Base-by-base conservation (phyloP, 805 yeast species). In the Barnettozyma siamensis region DNA sequence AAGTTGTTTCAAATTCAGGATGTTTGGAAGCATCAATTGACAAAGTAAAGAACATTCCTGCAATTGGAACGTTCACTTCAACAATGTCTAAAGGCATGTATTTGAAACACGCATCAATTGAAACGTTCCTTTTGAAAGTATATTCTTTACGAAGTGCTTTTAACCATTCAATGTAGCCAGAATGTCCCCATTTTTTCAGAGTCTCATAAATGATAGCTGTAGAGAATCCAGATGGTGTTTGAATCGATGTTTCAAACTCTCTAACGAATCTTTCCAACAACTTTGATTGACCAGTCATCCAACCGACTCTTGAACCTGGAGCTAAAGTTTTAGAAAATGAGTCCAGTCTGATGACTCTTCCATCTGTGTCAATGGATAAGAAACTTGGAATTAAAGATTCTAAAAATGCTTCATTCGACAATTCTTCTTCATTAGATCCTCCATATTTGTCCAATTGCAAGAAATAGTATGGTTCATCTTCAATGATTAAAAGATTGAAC, bases 391-490 rank as follows among this genome's bases (percentile, higher is more conserved):
- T 70, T 49, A 80, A 60, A 6, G 76, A 67, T 40, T 67, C 57
- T 35, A 78, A 51, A 51, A 77, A 73, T 42, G 69, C 70, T 13
- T 63, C 51, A 24, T 48, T 51, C 11, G 11, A 9, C 24, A 49
- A 56, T 51, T 64, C 56, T 39, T 64, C 67, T 15, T 48, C 55
- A 44, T 74, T 77, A 20, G 57, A 49, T 17, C 9, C 24, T 21
- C 76, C 67, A 69, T 86, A 91, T 36, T 73, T 59, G 44, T 83
- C 91, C 94, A 89, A 87, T 67, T 91, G 99, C 61, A 91, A 70
- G 70, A 88, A 91, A 70, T 86, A 91, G 78, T 91, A 91, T 41
- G 99, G 99, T 66, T 93, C 99, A 63, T 91, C 99, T 69, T 91
- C 99, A 39, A 91, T 63, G 50, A 91, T 81, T 41, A 91, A 55